Base-by-base conservation (phyloP, 169 alveolate species). In the Pseudocohnilembus persalinus region DNA sequence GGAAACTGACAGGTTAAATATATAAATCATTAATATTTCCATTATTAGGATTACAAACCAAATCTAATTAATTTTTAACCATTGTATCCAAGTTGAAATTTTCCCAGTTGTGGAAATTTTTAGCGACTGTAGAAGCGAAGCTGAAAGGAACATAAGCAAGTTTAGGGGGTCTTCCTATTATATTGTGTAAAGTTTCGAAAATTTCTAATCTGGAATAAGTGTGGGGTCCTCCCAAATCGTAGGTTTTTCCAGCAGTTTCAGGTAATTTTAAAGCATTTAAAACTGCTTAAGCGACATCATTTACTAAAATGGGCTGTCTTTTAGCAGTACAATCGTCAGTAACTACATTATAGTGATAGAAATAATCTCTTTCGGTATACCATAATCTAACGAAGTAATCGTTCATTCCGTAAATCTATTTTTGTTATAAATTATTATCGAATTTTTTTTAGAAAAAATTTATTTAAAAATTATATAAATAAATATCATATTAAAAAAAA, bases 221-320 rank as follows among this genome's bases (percentile, higher is more conserved):
- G 32, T 89, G 89, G 31, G 93, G 93, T 29, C 93, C 93, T 31
- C 93, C 84, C 35, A 89, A 88, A 78, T 89, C 93, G 68, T 89
- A 89, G 33, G 90, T 89, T 73, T 86, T 33, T 35, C 93, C 93
- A 33, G 84, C 81, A 30, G 90, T 81, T 79, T 89, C 93, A 68
- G 87, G 87, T 73, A 89, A 77, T 75, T 81, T 89, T 33, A 89
- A 77, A 34, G 91, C 87, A 82, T 89, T 89, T 30, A 85, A 73
- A 73, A 86, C 68, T 1, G 85, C 81, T 74, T 76, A 76, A 27
- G 88, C 91, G 20, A 89, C 89, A 82, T 89, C 93, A 28, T 83
- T 32, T 24, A 76, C 77, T 68, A 74, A 86, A n/a, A 89, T 86
- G 24, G 93, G 93, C 65, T 89, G 75, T 83, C 93, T 89, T 35